Evolutionary conservation across 1,139 yeast genomes (phyloP).

Genomic region (Lodderomyces metapsilosis): DNA sequence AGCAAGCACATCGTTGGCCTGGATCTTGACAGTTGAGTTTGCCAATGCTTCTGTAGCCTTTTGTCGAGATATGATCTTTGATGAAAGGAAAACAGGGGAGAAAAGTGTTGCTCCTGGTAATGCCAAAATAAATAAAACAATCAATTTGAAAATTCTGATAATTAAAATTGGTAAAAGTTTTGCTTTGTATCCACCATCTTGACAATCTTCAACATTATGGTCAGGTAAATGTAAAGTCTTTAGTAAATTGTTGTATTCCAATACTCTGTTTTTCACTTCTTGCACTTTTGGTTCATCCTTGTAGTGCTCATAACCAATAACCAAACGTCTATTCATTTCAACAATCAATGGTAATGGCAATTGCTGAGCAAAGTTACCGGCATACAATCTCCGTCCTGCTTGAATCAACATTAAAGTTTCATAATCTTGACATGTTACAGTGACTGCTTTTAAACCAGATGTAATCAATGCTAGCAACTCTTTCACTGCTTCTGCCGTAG

Average conservation of each 20-base stretch:
- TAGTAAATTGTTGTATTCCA: conserved; percentile 66
- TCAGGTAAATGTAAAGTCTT: conserved; percentile 77
- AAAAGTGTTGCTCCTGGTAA: conserved; percentile 85
- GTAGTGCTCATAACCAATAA: conserved; percentile 73
- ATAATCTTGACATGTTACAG: conserved; percentile 89
- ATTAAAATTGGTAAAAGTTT: conserved; percentile 47
- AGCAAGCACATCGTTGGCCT: conserved; percentile 90
- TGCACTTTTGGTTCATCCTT: conserved; percentile 70
- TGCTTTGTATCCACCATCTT: conserved; percentile 42
- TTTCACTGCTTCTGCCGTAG: conserved; percentile 69
- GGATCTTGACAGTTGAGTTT: conserved; percentile 84
- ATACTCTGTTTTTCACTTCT: conserved; percentile 57
- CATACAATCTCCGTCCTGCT: conserved; percentile 87
- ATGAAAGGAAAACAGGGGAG: conserved; percentile 82
- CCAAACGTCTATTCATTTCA: conserved; percentile 84
- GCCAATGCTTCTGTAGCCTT: conserved; percentile 82
- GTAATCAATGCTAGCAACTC: conserved; percentile 69
- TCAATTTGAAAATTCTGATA: conserved; percentile 53
- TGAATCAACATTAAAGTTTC: conserved; percentile 91
- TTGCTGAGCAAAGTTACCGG: conserved; percentile 65
- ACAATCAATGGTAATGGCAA: conserved; percentile 81
- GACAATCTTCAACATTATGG: conserved; percentile 77
- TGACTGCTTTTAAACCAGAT: conserved; percentile 78
- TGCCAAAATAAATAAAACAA: conserved; percentile 57
- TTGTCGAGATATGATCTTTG: conserved; percentile 65